Conservation (phyloP, 176 grass and related monocot species). For the Stipa capillata region DNA sequence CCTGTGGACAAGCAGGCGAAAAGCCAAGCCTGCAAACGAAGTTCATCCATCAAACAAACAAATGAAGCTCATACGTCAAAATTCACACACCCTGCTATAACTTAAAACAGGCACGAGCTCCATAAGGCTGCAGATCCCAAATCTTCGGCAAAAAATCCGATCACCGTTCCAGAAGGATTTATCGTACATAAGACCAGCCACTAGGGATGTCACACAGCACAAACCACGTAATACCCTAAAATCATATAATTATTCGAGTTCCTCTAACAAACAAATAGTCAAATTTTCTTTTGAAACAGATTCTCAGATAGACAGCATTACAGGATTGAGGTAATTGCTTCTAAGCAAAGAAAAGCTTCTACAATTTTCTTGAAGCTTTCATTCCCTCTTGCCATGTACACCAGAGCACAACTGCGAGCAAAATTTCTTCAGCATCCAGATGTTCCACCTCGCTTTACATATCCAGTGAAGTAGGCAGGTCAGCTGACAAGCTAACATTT, state of each 20-base stretch:
- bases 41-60: no score
- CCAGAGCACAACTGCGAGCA: background rate
- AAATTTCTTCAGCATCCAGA: background rate
- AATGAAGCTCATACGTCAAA: no score
- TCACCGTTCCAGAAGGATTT: no score
- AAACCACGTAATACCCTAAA: no score
- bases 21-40: no score
- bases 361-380: background rate
- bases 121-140: background rate
- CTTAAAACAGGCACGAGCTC: no score
- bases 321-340: background rate
- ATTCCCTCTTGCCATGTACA: slow-evolving; percentile 7
- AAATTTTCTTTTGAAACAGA: background rate
- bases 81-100: no score
- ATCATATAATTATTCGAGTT: background rate
- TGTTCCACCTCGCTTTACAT: background rate
- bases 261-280: background rate
- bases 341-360: background rate
- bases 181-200: background rate
- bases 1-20: no score
- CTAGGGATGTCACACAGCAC: background rate
- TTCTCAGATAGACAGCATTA: background rate
- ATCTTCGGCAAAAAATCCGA: background rate
- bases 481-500: background rate
- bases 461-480: background rate